phyloP scores from a whole-genome alignment of 2,329 filamentous ascomycete species.

The Monosporascus sp. region DNA sequence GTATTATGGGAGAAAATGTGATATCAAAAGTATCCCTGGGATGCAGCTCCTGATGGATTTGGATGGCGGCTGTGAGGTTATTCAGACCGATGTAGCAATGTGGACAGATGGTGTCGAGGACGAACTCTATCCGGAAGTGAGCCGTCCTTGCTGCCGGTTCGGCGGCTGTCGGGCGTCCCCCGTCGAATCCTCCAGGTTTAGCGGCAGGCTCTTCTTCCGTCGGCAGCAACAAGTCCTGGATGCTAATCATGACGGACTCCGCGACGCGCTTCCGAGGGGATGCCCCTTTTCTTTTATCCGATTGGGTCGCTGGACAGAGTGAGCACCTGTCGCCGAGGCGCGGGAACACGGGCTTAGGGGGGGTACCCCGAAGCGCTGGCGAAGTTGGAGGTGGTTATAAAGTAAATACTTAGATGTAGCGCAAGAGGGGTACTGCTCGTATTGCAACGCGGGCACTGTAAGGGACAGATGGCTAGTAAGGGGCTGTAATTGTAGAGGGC shows the following conservation, averaged over 20 bases:
- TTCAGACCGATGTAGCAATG: slow-evolving; percentile 47
- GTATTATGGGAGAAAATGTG: slow-evolving; percentile 41
- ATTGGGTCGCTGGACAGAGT: neutral
- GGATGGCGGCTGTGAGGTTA: slow-evolving; percentile 40
- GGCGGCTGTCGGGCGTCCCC: neutral
- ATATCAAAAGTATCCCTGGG: slow-evolving; percentile 41
- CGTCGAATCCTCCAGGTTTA: neutral
- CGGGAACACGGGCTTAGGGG: neutral
- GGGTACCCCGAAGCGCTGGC: neutral
- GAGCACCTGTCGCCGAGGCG: neutral
- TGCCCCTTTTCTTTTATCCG: neutral
- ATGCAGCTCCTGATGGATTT: slow-evolving; percentile 31
- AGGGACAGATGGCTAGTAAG: too few relatives aligned
- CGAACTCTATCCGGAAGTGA: slow-evolving; percentile 38
- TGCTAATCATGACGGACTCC: slow-evolving; percentile 19
- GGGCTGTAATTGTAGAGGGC: neutral
- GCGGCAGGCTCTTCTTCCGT: slow-evolving; percentile 7
- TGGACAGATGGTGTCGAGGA: slow-evolving; percentile 45
- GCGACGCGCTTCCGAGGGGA: neutral
- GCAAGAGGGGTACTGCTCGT: too few relatives aligned
- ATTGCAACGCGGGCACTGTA: too few relatives aligned
- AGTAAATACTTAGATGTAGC: too few relatives aligned
- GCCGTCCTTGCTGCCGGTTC: slow-evolving; percentile 13
- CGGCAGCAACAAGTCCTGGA: slow-evolving; percentile 22
- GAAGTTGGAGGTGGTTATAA: neutral